These are phyloP conservation scores for Trametes gibbosa DNA, from an alignment of 768 basidiomycete genomes.

Conservation along the genomic window DNA sequence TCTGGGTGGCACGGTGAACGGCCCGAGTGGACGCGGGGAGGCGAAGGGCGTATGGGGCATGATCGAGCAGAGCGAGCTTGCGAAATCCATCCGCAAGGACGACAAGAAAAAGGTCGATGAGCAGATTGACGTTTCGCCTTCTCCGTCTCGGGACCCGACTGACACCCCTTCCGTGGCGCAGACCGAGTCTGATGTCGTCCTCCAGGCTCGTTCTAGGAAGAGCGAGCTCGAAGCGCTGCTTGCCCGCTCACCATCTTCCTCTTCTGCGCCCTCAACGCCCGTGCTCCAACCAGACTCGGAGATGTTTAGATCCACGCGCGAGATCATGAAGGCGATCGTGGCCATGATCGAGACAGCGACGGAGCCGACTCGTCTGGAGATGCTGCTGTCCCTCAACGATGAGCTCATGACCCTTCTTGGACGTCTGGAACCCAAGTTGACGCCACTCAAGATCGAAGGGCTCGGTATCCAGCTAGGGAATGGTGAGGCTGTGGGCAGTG, in stretches of 20 bases:
- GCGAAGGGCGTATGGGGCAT: conserved; percentile 77
- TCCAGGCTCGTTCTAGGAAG: conserved; percentile 41
- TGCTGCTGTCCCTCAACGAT: conserved; percentile 73
- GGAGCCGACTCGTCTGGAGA: conserved; percentile 61
- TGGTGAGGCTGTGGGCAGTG: conserved; percentile 23
- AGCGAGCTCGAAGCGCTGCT: conserved; percentile 29
- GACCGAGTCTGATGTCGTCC: conserved; percentile 44
- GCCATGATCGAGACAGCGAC: conserved; percentile 52
- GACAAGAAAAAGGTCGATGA: conserved; percentile 54
- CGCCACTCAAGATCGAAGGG: conserved; percentile 11
- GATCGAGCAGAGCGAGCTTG: conserved; percentile 84
- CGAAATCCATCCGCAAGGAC: conserved; percentile 59
- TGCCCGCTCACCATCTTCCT: conserved; percentile 24
- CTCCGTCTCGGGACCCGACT: conserved; percentile 19
- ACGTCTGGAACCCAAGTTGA: conserved; percentile 23
- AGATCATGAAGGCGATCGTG: conserved; percentile 51
- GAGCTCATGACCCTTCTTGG: conserved; percentile 57
- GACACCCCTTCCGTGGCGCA: conserved; percentile 24
- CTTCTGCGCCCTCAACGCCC: conserved; percentile 11
- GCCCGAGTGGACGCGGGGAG: conserved; percentile 48
- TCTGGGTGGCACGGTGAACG: conserved; percentile 22
- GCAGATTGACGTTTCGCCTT: conserved; percentile 18
- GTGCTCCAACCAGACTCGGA: conserved; percentile 31
- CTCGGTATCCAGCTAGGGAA: conserved; percentile 19
- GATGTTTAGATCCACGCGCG: conserved; percentile 47